Conservation (phyloP, 768 basidiomycete species). For the Mycena galericulata region DNA sequence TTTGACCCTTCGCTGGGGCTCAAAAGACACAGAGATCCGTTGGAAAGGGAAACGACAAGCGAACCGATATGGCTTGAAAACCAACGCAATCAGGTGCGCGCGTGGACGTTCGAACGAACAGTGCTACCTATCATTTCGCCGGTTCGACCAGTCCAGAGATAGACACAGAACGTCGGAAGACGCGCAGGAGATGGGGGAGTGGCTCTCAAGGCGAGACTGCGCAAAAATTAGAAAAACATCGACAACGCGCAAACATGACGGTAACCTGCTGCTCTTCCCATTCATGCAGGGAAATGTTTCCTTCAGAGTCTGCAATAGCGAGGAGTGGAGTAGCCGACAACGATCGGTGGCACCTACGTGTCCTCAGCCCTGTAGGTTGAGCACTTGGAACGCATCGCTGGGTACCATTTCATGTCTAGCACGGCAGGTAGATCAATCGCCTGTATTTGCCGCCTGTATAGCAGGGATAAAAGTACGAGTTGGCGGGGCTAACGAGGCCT, state of each 20-base stretch:
- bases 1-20: constrained; percentile 55
- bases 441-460: constrained; percentile 69
- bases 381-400: not conserved
- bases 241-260: not conserved
- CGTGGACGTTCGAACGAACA: not conserved
- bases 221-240: constrained; percentile 12
- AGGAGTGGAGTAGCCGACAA: constrained; percentile 59
- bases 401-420: constrained; percentile 94
- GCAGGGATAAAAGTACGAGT: not conserved
- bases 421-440: constrained; percentile 83
- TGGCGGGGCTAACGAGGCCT: constrained; percentile 21
- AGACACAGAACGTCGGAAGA: constrained; percentile 78
- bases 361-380: not conserved
- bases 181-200: constrained; percentile 62
- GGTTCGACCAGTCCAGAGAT: constrained; percentile 93
- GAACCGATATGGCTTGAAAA: constrained; percentile 60
- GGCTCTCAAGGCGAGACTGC: constrained; percentile 54
- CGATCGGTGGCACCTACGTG: constrained; percentile 69
- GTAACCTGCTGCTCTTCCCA: constrained; percentile 62
- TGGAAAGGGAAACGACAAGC: constrained; percentile 85
- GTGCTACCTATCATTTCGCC: constrained; percentile 49
- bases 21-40: constrained; percentile 78
- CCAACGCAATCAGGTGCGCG: not conserved
- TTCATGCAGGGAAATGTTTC: constrained; percentile 74
- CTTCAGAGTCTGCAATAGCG: constrained; percentile 89